Percentiles rank a stretch among this genome's conserved stretches.
These are phyloP conservation scores for Orbilia oligospora DNA, from an alignment of 2,329 filamentous ascomycete species.

Conservation along the genomic window DNA sequence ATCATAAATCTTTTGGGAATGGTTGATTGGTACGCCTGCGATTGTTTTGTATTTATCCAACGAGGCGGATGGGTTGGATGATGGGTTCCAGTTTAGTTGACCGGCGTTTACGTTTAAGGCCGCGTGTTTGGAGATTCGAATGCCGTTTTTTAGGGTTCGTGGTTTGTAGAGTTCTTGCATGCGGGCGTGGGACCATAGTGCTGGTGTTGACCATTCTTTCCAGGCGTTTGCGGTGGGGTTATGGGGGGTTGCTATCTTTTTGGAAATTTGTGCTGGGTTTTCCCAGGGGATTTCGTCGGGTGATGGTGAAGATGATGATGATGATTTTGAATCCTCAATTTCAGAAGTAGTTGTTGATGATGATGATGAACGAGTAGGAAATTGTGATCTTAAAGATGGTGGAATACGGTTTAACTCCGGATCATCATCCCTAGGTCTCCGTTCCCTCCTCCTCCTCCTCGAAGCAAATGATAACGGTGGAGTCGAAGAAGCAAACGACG, in stretches of 20 bases:
- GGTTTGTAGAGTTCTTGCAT: constrained; percentile 24
- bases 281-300: constrained; percentile 43
- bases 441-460: background rate
- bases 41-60: background rate
- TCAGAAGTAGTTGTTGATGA: background rate
- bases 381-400: constrained; percentile 1
- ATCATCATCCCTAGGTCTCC: background rate
- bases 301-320: background rate
- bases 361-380: constrained; percentile 24
- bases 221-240: constrained; percentile 43
- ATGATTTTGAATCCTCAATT: background rate
- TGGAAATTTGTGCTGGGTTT: constrained; percentile 10
- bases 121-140: constrained; percentile 7
- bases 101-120: background rate
- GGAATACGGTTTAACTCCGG: constrained; percentile 14
- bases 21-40: background rate
- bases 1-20: background rate
- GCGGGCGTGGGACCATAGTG: constrained; percentile 31
- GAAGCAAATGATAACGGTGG: background rate
- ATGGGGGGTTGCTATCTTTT: constrained; percentile 27
- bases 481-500: background rate
- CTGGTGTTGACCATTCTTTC: constrained; percentile 44
- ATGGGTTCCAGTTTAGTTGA: constrained; percentile 3
- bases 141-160: constrained; percentile 2
- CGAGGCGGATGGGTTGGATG: background rate